Base-by-base conservation (phyloP, 768 basidiomycete species). In the Calocybe cyanea region DNA sequence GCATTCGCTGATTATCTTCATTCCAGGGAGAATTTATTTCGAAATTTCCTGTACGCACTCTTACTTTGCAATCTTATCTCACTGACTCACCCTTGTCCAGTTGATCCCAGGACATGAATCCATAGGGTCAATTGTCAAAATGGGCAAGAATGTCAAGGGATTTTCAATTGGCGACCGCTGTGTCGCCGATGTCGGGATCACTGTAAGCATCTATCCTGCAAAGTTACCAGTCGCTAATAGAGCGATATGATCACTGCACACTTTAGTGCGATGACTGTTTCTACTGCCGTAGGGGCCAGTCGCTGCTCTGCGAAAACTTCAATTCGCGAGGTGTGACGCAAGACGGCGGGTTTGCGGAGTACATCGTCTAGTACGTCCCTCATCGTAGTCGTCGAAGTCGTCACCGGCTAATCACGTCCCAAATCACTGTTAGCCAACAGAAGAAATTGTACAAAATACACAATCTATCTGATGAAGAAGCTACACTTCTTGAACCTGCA, bases 341-440 rank as follows among this genome's bases (percentile, higher is more conserved):
- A 54, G 82, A 87, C 51, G 92, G 92, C 46, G 92, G 89, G 20
- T 95, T 95, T 60, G 89, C 91, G 7, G 90, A 92, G 60, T 93
- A 92, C 67, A 79, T 92, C 54, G 78, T 77, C 47, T 90, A 87
- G 90, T 91, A 56, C 62, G 84, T 49, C 31, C 50, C 20, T 41
- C 13, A 35, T 14, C 17, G 34, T 18, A 14, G 7, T 14, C n/a
- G n/a, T n/a, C n/a, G n/a, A n/a, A n/a, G n/a, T 35, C 34, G n/a
- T 7, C 17, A 6, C n/a, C 14, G 5, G 13, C 34, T 35, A 35
- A 35, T 35, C 14, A 11, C 25, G 25, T 6, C 25, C 25, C 5
- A 28, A 5, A 28, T 35, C n/a, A 38, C 35, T 45, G 20, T 18
- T 20, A 70, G 66, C 45, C 59, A 69, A 49, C 63, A 85, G 49